Evolutionary conservation across 306 rosid genomes (phyloP).

Genomic region (Quercus gilva): DNA sequence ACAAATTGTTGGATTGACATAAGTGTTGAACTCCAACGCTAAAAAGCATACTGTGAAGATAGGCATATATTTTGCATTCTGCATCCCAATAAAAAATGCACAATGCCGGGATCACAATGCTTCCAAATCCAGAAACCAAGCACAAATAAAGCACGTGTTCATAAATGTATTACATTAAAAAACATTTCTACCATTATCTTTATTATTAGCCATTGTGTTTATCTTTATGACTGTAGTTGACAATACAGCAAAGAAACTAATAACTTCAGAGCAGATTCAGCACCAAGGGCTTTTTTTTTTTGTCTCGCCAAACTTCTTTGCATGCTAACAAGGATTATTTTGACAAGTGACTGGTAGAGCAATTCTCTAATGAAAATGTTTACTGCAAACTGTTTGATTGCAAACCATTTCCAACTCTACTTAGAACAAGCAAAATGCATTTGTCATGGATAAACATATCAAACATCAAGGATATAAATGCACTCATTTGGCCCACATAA

Average conservation of each 20-base stretch:
- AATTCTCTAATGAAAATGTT: neutral
- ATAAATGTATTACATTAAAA: neutral
- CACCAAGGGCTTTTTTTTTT: neutral
- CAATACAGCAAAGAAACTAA: neutral
- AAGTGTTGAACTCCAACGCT: no score
- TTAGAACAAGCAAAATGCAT: neutral
- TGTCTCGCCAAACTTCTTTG: neutral
- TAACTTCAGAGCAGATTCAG: neutral
- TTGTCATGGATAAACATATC: neutral
- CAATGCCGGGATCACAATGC: neutral
- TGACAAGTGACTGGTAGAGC: neutral
- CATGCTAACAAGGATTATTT: neutral
- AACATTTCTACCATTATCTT: neutral
- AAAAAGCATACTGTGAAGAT: no score
- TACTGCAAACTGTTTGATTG: neutral
- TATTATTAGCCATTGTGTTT: neutral
- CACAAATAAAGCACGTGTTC: neutral
- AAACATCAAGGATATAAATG: neutral
- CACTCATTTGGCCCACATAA: neutral
- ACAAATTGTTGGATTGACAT: no score
- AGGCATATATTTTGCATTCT: no score
- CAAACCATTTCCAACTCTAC: neutral
- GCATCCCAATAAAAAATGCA: neutral
- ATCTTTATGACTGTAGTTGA: neutral
- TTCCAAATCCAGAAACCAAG: constrained; percentile 1